Evolutionary conservation across 148 eudicot species (phyloP).

Genomic region (Rhododendron vialii): DNA sequence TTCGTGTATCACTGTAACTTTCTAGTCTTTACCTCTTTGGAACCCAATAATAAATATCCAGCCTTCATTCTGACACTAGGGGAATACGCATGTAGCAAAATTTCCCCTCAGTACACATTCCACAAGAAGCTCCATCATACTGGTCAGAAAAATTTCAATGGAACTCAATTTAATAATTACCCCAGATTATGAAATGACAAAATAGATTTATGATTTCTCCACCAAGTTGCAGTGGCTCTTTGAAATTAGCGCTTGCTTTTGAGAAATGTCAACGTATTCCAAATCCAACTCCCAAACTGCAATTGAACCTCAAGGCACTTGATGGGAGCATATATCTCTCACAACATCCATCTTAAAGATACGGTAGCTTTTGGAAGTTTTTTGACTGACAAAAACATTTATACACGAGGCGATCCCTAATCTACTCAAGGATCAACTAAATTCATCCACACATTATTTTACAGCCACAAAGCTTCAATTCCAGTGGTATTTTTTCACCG

Average conservation of each 20-base stretch:
- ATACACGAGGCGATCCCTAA: background rate
- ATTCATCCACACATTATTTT: background rate
- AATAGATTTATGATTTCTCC: background rate
- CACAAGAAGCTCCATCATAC: background rate
- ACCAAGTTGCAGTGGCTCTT: background rate
- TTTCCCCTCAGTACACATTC: background rate
- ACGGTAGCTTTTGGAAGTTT: background rate
- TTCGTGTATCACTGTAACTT: background rate
- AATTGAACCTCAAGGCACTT: background rate
- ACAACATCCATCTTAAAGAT: background rate
- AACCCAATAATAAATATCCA: background rate
- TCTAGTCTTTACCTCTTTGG: background rate
- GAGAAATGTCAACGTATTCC: background rate
- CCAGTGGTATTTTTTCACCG: background rate
- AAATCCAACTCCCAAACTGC: background rate
- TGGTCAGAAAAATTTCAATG: background rate
- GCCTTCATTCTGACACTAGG: background rate
- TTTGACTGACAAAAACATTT: background rate
- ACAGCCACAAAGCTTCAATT: background rate
- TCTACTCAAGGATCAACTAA: background rate
- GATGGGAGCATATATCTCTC: background rate
- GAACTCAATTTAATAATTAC: background rate
- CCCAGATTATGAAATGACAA: background rate
- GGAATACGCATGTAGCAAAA: background rate
- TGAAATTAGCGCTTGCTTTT: background rate